Evolutionary conservation across 2,329 filamentous ascomycete species (phyloP).

Genomic region (Fusarium irregulare): DNA sequence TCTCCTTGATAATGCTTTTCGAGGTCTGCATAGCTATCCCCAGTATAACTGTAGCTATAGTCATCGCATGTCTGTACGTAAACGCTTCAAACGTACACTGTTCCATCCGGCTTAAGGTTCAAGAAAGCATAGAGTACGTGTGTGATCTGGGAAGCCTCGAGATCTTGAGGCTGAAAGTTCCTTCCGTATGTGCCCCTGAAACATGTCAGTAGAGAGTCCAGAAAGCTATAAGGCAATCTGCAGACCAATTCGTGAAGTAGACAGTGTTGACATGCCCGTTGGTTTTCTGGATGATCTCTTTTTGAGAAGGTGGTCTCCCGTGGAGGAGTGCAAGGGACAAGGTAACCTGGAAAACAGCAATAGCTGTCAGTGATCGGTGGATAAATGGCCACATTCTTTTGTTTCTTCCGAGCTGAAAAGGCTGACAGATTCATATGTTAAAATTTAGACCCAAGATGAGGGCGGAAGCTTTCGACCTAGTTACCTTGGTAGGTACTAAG

Average conservation of each 20-base stretch:
- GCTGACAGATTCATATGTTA: background rate
- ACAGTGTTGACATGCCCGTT: slow-evolving; percentile 36
- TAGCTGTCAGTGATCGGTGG: slow-evolving; percentile 41
- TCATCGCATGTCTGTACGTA: background rate
- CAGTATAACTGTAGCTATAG: slow-evolving; percentile 61
- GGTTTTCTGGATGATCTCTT: slow-evolving; percentile 33
- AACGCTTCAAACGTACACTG: slow-evolving; percentile 65
- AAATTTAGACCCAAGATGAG: background rate
- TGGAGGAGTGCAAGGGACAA: slow-evolving; percentile 40
- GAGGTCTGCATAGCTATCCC: slow-evolving; percentile 75
- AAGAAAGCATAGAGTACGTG: slow-evolving; percentile 87
- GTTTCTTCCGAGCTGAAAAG: background rate
- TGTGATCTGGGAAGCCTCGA: slow-evolving; percentile 66
- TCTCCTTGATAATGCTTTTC: slow-evolving; percentile 76
- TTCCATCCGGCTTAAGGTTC: slow-evolving; percentile 76
- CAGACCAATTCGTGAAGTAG: slow-evolving; percentile 32
- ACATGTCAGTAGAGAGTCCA: slow-evolving; percentile 51
- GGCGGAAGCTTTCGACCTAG: background rate
- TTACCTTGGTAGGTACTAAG: background rate
- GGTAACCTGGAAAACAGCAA: slow-evolving; percentile 44
- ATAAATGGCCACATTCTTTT: slow-evolving; percentile 44
- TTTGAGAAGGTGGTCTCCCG: background rate
- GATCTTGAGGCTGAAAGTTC: slow-evolving; percentile 46
- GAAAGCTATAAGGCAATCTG: slow-evolving; percentile 52
- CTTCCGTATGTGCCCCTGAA: slow-evolving; percentile 27